Percentiles rank a stretch among this genome's conserved stretches.
phyloP scores from a whole-genome alignment of 768 basidiomycete species.

The Asterophora lycoperdoides region DNA sequence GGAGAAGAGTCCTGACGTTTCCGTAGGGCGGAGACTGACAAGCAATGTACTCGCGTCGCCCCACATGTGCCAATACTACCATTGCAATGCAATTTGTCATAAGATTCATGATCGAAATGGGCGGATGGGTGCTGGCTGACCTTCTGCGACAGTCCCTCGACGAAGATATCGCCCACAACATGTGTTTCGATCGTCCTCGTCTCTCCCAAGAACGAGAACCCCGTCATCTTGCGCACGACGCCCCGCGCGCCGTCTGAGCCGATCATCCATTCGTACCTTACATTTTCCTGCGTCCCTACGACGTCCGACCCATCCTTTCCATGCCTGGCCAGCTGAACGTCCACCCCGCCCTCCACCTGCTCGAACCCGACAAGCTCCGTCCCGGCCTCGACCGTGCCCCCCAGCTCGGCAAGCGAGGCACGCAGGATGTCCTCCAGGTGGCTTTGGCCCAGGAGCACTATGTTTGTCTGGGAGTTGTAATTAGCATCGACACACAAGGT shows the following conservation, averaged over 20 bases:
- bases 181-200: constrained; percentile 30
- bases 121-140: constrained; percentile 21
- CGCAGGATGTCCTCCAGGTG: constrained; percentile 36
- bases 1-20: constrained; percentile 26
- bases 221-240: constrained; percentile 37
- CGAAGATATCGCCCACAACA: constrained; percentile 39
- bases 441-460: constrained; percentile 33
- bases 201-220: constrained; percentile 38
- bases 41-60: constrained; percentile 31
- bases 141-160: constrained; percentile 36
- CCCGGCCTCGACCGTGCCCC: constrained; percentile 37
- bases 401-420: constrained; percentile 27
- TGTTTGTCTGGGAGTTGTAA: constrained; percentile 23
- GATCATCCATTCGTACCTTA: constrained; percentile 34
- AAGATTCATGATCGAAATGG: background rate
- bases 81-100: background rate
- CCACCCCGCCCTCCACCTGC: constrained; percentile 32
- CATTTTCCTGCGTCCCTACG: constrained; percentile 23
- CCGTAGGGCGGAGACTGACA: constrained; percentile 32
- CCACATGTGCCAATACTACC: constrained; percentile 47
- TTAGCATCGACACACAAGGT: background rate
- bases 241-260: constrained; percentile 44
- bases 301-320: constrained; percentile 11
- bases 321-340: constrained; percentile 30
- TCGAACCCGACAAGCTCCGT: constrained; percentile 42